phyloP scores from a whole-genome alignment of 139 green algal species.

The Coelastrella sp. region DNA sequence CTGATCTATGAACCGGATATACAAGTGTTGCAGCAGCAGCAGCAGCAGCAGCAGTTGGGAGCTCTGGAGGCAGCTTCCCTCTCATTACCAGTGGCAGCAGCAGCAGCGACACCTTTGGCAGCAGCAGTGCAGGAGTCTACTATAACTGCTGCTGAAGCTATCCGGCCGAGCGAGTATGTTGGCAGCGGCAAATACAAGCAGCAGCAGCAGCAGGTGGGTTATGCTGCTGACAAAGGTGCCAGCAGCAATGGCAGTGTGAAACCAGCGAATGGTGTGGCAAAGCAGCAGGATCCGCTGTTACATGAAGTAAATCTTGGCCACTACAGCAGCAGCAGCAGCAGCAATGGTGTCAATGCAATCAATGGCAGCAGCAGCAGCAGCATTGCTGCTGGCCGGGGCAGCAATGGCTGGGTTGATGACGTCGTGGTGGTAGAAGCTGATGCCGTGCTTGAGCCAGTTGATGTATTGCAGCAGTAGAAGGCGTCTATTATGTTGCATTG shows the following conservation, averaged over 20 bases:
- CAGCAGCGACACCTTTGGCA: not conserved
- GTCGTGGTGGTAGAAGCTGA: constrained; percentile 22
- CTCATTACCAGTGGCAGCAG: not conserved
- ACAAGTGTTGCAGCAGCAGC: not conserved
- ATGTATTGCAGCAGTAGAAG: not conserved
- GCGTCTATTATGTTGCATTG: not conserved
- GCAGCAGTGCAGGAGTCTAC: not conserved
- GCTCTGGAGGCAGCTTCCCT: too few species aligned
- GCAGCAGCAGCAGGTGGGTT: constrained; percentile 15
- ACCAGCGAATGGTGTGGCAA: not conserved
- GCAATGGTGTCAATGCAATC: not conserved
- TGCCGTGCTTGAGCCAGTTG: constrained; percentile 22
- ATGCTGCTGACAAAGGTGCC: not conserved
- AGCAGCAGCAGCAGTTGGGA: constrained; percentile 18
- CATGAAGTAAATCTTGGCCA: not conserved
- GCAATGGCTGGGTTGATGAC: not conserved
- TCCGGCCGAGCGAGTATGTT: too few species aligned
- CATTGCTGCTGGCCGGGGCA: not conserved
- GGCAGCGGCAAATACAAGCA: not conserved
- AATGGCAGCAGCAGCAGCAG: not conserved
- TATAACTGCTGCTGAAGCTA: not conserved
- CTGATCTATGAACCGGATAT: constrained; percentile 9
- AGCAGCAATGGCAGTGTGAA: not conserved
- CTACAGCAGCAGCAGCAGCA: not conserved
- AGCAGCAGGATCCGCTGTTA: not conserved